A percentile compares a stretch with the other conserved stretches of the same genome.
Conservation (phyloP, 176 grass and related monocot species). For the Carex littledalei region DNA sequence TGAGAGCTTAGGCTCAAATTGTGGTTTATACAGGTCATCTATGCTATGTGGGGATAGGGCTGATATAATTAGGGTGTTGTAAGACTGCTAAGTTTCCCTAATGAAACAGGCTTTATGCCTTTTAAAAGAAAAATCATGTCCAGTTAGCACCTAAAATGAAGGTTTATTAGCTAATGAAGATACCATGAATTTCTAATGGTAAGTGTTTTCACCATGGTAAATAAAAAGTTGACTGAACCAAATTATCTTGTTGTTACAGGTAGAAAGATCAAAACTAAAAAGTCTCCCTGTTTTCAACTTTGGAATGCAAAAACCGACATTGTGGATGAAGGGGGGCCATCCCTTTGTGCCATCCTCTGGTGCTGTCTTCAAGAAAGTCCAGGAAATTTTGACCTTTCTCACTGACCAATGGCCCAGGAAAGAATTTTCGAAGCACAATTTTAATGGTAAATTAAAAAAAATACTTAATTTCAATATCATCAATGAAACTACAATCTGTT, state of each 20-base stretch:
- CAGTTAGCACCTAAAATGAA: not conserved
- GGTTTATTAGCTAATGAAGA: not conserved
- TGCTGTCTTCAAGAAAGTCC: conserved; percentile 49
- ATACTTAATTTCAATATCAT: conserved; percentile 11
- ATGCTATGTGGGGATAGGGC: too few relatives aligned
- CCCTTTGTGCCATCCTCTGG: conserved; percentile 61
- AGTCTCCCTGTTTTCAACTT: conserved; percentile 46
- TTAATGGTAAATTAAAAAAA: conserved; percentile 37
- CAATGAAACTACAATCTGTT: not conserved
- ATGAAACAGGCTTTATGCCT: too few relatives aligned
- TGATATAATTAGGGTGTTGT: too few relatives aligned
- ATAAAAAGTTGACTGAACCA: conserved; percentile 12
- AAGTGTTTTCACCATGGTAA: not conserved
- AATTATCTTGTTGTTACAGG: conserved; percentile 38
- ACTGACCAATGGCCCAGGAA: conserved; percentile 48
- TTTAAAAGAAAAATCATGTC: not conserved
- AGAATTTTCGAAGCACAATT: conserved; percentile 40
- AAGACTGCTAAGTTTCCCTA: too few relatives aligned
- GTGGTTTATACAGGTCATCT: too few relatives aligned
- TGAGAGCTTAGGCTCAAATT: too few relatives aligned
- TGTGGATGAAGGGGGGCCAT: conserved; percentile 80
- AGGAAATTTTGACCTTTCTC: conserved; percentile 54
- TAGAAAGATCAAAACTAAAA: conserved; percentile 49
- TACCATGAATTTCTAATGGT: not conserved
- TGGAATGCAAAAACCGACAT: conserved; percentile 44